Base-by-base conservation (phyloP, 2,329 filamentous ascomycete species). In the Xylaria sp. region DNA sequence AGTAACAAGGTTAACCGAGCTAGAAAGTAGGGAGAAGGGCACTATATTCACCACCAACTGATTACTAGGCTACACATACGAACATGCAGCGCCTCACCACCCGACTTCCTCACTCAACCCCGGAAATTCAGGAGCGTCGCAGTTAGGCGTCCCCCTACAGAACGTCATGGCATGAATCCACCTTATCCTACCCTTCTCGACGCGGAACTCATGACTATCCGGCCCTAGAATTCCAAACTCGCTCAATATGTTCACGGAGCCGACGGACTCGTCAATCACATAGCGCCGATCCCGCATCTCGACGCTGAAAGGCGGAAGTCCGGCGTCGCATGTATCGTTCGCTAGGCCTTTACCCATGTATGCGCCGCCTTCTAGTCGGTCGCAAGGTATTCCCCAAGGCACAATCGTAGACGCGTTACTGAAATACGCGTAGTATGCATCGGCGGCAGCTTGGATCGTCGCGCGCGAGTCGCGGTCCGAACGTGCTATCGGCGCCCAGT, bases 351-450 rank as follows among this genome's bases (percentile, higher is more conserved):
- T 44, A 4, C 75, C 76, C 20, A 74, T 77, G 60, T 76, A 77
- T 25, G 72, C 75, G 46, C 69, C 71, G 41, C 76, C 76, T 61
- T 77, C 76, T 31, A 76, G 76, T 1, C 80, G 73, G 15, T 67
- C 73, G 65, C 80, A 81, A 2, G 78, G 79, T 15, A 75, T 74
- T 23, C 77, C 79, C 78, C 78, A 81, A 1, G 79, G 78, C 4
- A 81, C 76, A 0, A 34, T 70, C 67, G 44, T 74, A 2, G 63
- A 55, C 15, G 28, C 64, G 73, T 76, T 72, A 66, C 66, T 75
- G 71, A 77, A 80, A 28, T 78, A 69, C 56, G 78, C 76, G 41
- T 78, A 70, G 57, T 80, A 79, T 12, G 78, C 78, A 39, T 80
- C 78, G 2, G 75, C 77, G 0, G 78, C 76, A 3, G 73, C 72